Conservation (phyloP, 495 filamentous ascomycete genomes). For the Aspergillus nanangensis region DNA sequence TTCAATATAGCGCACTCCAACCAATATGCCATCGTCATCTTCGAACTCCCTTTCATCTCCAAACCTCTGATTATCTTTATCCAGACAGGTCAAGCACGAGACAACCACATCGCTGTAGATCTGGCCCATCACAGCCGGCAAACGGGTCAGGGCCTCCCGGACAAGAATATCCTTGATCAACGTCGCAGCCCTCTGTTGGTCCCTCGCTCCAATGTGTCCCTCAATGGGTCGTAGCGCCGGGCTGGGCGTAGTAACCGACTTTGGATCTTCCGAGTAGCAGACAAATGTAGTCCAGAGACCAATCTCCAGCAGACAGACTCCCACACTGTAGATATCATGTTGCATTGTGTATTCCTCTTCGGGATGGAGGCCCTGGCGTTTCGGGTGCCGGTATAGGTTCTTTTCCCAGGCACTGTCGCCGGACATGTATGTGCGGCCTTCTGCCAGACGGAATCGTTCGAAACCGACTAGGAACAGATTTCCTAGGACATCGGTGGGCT, state of each 20-base stretch:
- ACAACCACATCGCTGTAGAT: constrained; percentile 46
- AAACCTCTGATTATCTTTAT: constrained; percentile 42
- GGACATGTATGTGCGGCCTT: constrained; percentile 5
- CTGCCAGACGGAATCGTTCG: constrained; percentile 23
- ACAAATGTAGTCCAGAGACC: constrained; percentile 37
- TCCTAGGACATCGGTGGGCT: too few species aligned
- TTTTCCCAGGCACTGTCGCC: constrained; percentile 31
- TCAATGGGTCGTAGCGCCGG: not conserved
- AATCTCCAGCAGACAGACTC: constrained; percentile 42
- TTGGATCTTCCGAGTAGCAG: constrained; percentile 5
- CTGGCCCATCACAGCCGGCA: constrained; percentile 45
- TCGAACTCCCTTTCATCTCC: constrained; percentile 33
- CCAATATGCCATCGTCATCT: constrained; percentile 46
- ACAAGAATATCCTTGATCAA: constrained; percentile 38
- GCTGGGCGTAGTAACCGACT: not conserved
- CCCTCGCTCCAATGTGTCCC: not conserved
- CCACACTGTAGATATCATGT: constrained; percentile 48
- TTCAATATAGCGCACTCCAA: constrained; percentile 50
- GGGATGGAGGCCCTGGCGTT: constrained; percentile 27
- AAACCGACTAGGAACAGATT: constrained; percentile 44
- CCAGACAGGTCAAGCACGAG: constrained; percentile 54
- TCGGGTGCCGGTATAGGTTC: constrained; percentile 39
- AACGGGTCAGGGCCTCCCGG: constrained; percentile 23
- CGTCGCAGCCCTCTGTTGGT: not conserved
- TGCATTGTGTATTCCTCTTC: constrained; percentile 36